Conservation (phyloP, 2,329 filamentous ascomycete genomes). For the Ilyonectria destructans region DNA sequence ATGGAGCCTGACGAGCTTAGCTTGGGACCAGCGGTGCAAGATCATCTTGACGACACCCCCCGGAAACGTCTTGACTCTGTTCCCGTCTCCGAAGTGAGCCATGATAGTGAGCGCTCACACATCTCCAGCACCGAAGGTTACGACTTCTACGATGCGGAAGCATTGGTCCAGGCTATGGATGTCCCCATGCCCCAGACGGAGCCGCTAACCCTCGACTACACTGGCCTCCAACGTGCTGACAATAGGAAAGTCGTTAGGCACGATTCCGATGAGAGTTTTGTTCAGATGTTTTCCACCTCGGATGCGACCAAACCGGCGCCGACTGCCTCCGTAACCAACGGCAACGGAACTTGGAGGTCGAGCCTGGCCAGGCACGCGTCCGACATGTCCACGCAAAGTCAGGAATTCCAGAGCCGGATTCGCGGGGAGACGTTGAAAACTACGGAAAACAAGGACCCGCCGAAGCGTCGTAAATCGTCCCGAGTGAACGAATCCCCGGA, state of each 20-base stretch:
- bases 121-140: constrained; percentile 74
- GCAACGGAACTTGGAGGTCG: constrained; percentile 45
- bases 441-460: constrained; percentile 22
- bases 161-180: constrained; percentile 67
- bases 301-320: constrained; percentile 57
- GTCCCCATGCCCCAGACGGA: constrained; percentile 62
- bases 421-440: constrained; percentile 58
- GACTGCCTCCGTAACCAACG: constrained; percentile 32
- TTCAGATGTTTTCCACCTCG: constrained; percentile 73
- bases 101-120: constrained; percentile 64
- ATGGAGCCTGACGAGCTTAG: constrained; percentile 67
- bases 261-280: constrained; percentile 73
- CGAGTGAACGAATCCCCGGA: constrained; percentile 53
- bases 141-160: constrained; percentile 77
- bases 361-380: constrained; percentile 50
- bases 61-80: constrained; percentile 66
- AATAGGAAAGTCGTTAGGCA: constrained; percentile 58
- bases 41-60: constrained; percentile 54
- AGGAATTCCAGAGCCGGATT: constrained; percentile 64
- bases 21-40: constrained; percentile 65
- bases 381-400: constrained; percentile 50
- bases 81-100: constrained; percentile 67
- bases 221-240: constrained; percentile 49
- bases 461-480: constrained; percentile 21
- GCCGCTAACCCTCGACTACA: constrained; percentile 54